Conservation (phyloP, 768 basidiomycete genomes). For the Dioszegia hungarica region DNA sequence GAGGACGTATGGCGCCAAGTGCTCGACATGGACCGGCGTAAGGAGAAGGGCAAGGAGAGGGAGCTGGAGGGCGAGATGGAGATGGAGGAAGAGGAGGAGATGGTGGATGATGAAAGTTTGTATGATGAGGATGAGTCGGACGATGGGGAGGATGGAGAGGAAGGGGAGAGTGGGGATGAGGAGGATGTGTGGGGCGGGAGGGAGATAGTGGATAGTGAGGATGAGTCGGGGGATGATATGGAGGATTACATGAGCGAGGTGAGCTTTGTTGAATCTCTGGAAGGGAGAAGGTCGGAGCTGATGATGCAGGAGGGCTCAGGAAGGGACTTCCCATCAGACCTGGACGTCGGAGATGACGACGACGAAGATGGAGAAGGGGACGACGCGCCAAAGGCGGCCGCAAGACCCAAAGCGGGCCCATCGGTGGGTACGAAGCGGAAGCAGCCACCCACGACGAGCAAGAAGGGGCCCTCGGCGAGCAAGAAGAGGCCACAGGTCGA, state of each 20-base stretch:
- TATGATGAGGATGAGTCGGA: slow-evolving; percentile 71
- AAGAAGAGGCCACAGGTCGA: slow-evolving; percentile 64
- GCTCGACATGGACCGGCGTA: slow-evolving; percentile 64
- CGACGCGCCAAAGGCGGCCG: slow-evolving; percentile 53
- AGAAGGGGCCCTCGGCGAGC: slow-evolving; percentile 9
- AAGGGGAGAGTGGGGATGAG: slow-evolving; percentile 43
- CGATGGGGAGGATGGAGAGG: slow-evolving; percentile 65
- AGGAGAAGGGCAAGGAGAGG: slow-evolving; percentile 44
- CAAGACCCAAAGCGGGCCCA: slow-evolving; percentile 51
- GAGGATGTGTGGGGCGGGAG: slow-evolving; percentile 19
- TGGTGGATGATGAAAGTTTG: slow-evolving; percentile 56
- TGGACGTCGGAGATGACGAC: slow-evolving; percentile 50
- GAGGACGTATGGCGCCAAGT: slow-evolving; percentile 93
- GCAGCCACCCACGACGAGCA: slow-evolving; percentile 27
- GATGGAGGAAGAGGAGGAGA: slow-evolving; percentile 53
- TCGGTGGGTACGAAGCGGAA: slow-evolving; percentile 49
- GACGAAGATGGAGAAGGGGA: slow-evolving; percentile 51
- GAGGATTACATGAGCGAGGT: slow-evolving; percentile 12
- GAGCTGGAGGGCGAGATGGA: slow-evolving; percentile 53
- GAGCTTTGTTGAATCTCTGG: not conserved
- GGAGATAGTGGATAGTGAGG: slow-evolving; percentile 5
- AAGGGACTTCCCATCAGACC: slow-evolving; percentile 40
- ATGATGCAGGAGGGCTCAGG: slow-evolving; percentile 30
- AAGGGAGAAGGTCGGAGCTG: not conserved
- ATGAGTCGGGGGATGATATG: slow-evolving; percentile 9